phyloP scores from a whole-genome alignment of 2,329 filamentous ascomycete species.

The Claviceps quebecensis region DNA sequence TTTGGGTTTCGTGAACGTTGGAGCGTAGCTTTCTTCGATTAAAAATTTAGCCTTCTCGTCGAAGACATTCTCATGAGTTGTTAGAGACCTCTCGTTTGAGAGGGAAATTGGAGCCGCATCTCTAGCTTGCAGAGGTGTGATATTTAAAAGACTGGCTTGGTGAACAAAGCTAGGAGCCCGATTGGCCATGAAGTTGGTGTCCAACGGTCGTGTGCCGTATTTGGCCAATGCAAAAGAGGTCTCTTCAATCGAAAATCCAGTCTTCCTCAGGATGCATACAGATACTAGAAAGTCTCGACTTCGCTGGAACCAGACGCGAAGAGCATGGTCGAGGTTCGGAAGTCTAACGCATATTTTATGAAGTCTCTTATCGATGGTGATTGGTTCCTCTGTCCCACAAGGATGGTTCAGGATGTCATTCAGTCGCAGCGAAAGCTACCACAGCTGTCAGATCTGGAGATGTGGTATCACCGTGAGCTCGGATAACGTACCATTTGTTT shows the following conservation, averaged over 20 bases:
- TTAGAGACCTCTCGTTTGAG: not conserved
- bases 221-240: not conserved
- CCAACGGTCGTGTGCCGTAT: not conserved
- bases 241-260: constrained; percentile 15
- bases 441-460: constrained; percentile 1
- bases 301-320: constrained; percentile 16
- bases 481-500: constrained; percentile 4
- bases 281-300: constrained; percentile 19
- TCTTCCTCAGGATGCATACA: constrained; percentile 18
- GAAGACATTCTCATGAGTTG: not conserved
- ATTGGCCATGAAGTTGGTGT: not conserved
- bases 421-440: constrained; percentile 5
- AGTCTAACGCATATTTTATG: constrained; percentile 14
- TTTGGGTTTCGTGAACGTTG: not conserved
- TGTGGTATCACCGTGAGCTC: not conserved
- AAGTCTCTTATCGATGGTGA: constrained; percentile 11
- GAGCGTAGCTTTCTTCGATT: constrained; percentile 10
- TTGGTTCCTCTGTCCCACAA: not conserved
- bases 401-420: constrained; percentile 4
- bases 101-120: constrained; percentile 3
- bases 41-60: constrained; percentile 15
- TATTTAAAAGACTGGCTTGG: constrained; percentile 13
- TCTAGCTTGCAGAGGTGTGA: constrained; percentile 9
- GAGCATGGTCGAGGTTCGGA: constrained; percentile 11
- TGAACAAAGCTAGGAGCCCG: not conserved